phyloP scores from a whole-genome alignment of 768 basidiomycete species.

The Suillus occidentalis region DNA sequence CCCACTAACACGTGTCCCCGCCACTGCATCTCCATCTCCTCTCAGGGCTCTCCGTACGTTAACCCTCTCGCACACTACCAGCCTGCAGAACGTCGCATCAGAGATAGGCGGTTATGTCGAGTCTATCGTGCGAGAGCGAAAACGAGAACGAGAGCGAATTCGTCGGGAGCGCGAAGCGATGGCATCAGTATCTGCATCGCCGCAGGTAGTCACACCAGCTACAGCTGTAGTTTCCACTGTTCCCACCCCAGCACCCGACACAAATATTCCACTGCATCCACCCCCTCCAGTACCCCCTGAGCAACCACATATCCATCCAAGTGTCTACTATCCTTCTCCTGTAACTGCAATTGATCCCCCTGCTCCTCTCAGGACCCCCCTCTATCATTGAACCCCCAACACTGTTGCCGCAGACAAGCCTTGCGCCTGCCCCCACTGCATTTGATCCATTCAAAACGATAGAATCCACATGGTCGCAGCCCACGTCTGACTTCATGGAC shows the following conservation, averaged over 20 bases:
- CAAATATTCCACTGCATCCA: constrained; percentile 15
- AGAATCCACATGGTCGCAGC: constrained; percentile 41
- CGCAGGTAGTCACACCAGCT: constrained; percentile 16
- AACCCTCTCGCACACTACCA: constrained; percentile 50
- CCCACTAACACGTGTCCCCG: constrained; percentile 38
- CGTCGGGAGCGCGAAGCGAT: constrained; percentile 60
- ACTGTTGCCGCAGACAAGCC: constrained; percentile 10
- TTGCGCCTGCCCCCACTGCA: constrained; percentile 18
- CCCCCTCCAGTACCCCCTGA: constrained; percentile 20
- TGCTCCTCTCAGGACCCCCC: constrained; percentile 10
- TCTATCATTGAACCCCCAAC: constrained; percentile 19
- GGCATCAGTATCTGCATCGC: constrained; percentile 29
- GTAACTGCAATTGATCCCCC: constrained; percentile 26
- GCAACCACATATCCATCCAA: constrained; percentile 15
- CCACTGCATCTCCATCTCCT: constrained; percentile 30
- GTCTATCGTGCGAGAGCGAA: constrained; percentile 71
- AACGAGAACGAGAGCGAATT: constrained; percentile 73
- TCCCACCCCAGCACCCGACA: constrained; percentile 10
- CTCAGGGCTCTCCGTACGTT: constrained; percentile 49
- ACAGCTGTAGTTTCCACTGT: constrained; percentile 13
- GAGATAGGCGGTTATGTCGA: constrained; percentile 76
- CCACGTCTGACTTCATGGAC: constrained; percentile 36
- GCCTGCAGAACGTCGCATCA: constrained; percentile 51
- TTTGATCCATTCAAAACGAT: constrained; percentile 48
- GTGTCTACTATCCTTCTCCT: constrained; percentile 60